Conservation (phyloP, 2,329 filamentous ascomycete species). For the Ophiosphaerella korrae region DNA sequence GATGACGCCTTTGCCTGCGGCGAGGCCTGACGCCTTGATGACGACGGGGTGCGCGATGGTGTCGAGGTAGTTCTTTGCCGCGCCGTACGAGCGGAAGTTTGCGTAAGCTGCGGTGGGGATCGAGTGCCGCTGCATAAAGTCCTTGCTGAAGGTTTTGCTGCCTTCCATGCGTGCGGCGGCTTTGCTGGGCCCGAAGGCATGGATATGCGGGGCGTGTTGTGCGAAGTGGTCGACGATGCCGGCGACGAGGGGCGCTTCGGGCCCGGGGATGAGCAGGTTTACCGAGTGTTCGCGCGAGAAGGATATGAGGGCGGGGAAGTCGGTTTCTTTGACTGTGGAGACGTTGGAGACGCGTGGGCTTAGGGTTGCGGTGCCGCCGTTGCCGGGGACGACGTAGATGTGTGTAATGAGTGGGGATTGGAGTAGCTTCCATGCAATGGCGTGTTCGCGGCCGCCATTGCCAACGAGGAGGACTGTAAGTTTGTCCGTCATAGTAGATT, state of each 20-base stretch:
- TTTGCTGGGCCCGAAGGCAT: conserved; percentile 83
- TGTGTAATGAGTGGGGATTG: conserved; percentile 79
- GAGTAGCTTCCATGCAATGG: conserved; percentile 89
- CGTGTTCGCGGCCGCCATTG: conserved; percentile 93
- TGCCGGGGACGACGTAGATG: conserved; percentile 74
- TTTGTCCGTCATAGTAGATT: conserved; percentile 30
- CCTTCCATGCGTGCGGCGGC: conserved; percentile 90
- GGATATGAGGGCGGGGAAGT: conserved; percentile 77
- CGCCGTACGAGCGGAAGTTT: conserved; percentile 81
- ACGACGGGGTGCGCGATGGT: conserved; percentile 57
- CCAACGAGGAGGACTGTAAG: conserved; percentile 76
- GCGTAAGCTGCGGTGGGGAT: conserved; percentile 91
- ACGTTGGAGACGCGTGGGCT: conserved; percentile 66
- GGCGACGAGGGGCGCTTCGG: conserved; percentile 90
- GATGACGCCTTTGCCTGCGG: conserved; percentile 94
- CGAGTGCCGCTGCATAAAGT: conserved; percentile 90
- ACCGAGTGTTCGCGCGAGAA: conserved; percentile 75
- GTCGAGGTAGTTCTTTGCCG: conserved; percentile 72
- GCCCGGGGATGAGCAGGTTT: conserved; percentile 86
- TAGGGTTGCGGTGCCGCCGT: conserved; percentile 73
- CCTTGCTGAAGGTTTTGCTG: conserved; percentile 95
- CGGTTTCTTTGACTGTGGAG: conserved; percentile 68
- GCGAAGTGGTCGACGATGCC: conserved; percentile 86
- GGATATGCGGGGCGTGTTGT: conserved; percentile 61
- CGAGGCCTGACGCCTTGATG: conserved; percentile 91